Percentiles rank a stretch among this genome's conserved stretches.
Conservation (phyloP, 495 filamentous ascomycete genomes). For the Geopyxis carbonaria region DNA sequence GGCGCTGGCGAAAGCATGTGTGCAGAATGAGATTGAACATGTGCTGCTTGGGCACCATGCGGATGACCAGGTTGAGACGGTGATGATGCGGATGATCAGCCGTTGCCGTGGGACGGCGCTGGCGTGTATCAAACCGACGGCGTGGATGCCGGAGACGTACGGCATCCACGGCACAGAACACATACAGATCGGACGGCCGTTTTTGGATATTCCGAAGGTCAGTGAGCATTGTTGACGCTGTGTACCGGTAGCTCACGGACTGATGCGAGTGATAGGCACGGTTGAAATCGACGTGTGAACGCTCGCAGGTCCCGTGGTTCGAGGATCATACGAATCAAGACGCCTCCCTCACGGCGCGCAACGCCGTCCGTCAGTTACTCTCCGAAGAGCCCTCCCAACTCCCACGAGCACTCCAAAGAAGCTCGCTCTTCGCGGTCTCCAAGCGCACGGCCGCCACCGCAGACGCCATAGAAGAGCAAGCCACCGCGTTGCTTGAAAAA, state of each 20-base stretch:
- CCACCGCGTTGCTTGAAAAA: constrained; percentile 26
- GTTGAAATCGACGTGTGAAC: constrained; percentile 54
- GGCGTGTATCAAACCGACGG: constrained; percentile 44
- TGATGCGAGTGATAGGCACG: constrained; percentile 44
- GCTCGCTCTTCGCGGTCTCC: constrained; percentile 42
- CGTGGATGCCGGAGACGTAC: constrained; percentile 66
- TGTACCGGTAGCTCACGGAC: neutral
- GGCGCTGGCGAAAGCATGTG: constrained; percentile 46
- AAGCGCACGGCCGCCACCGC: constrained; percentile 26
- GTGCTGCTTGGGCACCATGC: constrained; percentile 68
- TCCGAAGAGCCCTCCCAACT: constrained; percentile 32
- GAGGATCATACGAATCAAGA: constrained; percentile 79
- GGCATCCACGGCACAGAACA: constrained; percentile 51
- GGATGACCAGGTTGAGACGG: constrained; percentile 77
- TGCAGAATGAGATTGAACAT: constrained; percentile 29
- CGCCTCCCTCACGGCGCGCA: constrained; percentile 56
- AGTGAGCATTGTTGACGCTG: neutral
- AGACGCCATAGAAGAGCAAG: constrained; percentile 22
- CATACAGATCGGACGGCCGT: constrained; percentile 53
- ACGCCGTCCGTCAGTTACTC: constrained; percentile 56
- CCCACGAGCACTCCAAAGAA: constrained; percentile 50
- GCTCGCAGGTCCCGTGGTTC: constrained; percentile 50
- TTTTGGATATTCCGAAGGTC: constrained; percentile 56
- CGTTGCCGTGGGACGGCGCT: constrained; percentile 68
- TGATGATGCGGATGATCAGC: constrained; percentile 68